Evolutionary conservation across 768 basidiomycete genomes (phyloP).

Genomic region (Leucogyrophana mollusca): DNA sequence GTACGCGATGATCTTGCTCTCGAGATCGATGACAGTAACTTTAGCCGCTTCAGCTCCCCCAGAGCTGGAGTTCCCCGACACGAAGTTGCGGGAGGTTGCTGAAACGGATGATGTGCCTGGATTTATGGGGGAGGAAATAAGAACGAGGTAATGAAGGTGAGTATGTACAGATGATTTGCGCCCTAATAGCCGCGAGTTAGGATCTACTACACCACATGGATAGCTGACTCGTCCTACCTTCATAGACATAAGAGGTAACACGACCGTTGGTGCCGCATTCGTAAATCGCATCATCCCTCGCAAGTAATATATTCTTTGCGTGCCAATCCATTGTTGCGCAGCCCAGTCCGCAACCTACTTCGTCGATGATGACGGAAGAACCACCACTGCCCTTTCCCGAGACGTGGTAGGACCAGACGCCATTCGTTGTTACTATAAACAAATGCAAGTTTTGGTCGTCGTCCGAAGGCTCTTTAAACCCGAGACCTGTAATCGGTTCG

Average conservation of each 20-base stretch:
- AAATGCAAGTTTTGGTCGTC: conserved; percentile 53
- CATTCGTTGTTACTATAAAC: conserved; percentile 86
- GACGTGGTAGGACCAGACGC: conserved; percentile 74
- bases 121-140: conserved; percentile 84
- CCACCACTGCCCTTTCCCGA: conserved; percentile 70
- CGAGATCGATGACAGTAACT: conserved; percentile 86
- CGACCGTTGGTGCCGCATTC: conserved; percentile 79
- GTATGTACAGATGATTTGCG: conserved; percentile 76
- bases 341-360: conserved; percentile 80
- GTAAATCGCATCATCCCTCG: conserved; percentile 90
- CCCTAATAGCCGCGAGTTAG: conserved; percentile 40
- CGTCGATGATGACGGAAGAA: conserved; percentile 71
- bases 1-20: conserved; percentile 89
- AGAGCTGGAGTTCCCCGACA: conserved; percentile 46
- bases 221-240: conserved; percentile 52
- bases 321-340: conserved; percentile 82
- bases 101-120: conserved; percentile 57
- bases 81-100: conserved; percentile 74
- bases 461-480: conserved; percentile 66
- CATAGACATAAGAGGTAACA: conserved; percentile 86
- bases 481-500: conserved; percentile 92
- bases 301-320: conserved; percentile 75
- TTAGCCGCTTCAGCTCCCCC: conserved; percentile 62
- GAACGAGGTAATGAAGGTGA: conserved; percentile 82
- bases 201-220: conserved; percentile 1